These are phyloP conservation scores for Primulina eburnea DNA, from an alignment of 257 asterid species.

Conservation along the genomic window DNA sequence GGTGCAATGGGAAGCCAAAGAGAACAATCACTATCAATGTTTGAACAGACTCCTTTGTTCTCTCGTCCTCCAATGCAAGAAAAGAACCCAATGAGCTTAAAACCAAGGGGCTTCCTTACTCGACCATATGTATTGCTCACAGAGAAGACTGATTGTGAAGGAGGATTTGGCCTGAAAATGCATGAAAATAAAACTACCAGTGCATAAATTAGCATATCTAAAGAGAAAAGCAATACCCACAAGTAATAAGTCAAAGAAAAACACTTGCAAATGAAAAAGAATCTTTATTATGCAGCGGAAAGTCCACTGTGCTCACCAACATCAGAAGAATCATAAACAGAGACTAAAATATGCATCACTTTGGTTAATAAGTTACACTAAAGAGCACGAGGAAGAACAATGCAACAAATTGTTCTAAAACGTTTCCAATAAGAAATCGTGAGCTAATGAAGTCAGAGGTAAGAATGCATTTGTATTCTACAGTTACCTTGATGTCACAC, in stretches of 20 bases:
- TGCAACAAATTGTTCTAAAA: not conserved
- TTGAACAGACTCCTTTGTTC: constrained; percentile 34
- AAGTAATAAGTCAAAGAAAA: not conserved
- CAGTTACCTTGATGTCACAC: constrained; percentile 87
- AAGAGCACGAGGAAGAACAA: not conserved
- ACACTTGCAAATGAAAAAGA: not conserved
- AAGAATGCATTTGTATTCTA: constrained; percentile 2
- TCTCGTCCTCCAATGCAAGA: constrained; percentile 54
- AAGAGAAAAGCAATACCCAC: not conserved
- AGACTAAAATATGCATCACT: not conserved
- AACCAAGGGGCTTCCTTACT: constrained; percentile 84
- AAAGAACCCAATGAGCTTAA: constrained; percentile 66
- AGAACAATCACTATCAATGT: constrained; percentile 61
- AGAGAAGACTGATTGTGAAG: constrained; percentile 91
- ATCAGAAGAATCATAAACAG: constrained; percentile 19
- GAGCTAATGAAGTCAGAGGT: constrained; percentile 4
- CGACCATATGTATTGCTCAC: constrained; percentile 88
- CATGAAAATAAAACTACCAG: constrained; percentile 25
- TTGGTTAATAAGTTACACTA: not conserved
- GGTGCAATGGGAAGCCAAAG: constrained; percentile 96
- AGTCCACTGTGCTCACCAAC: constrained; percentile 10
- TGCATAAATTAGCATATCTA: constrained; percentile 22
- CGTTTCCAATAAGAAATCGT: constrained; percentile 9
- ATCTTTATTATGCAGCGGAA: not conserved
- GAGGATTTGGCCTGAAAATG: constrained; percentile 86